Evolutionary conservation across 768 basidiomycete genomes (phyloP).

Genomic region (Coprinellus aureogranulatus): DNA sequence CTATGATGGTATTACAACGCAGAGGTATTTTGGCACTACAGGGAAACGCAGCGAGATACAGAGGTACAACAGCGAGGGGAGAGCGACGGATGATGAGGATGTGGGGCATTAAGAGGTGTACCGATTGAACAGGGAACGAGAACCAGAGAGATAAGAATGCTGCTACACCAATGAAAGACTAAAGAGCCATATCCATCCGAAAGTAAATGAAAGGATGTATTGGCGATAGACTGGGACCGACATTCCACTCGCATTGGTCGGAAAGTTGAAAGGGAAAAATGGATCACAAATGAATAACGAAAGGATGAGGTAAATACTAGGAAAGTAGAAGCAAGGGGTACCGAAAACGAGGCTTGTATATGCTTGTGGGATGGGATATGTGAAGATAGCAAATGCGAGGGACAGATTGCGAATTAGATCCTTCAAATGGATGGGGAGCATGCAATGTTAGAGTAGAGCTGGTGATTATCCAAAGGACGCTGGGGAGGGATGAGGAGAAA

Average conservation of each 20-base stretch:
- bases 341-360: slow-evolving; percentile 6
- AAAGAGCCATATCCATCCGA: too few relatives aligned
- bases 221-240: too few relatives aligned
- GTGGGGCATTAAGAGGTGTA: too few relatives aligned
- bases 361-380: slow-evolving; percentile 1
- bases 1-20: neutral
- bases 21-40: neutral
- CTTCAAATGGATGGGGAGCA: slow-evolving; percentile 9
- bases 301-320: slow-evolving; percentile 4
- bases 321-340: slow-evolving; percentile 13
- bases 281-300: neutral
- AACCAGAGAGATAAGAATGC: too few relatives aligned
- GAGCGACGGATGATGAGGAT: neutral
- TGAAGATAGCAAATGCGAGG: slow-evolving; percentile 9
- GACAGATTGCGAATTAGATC: slow-evolving; percentile 3
- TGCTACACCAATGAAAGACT: too few relatives aligned
- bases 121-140: too few relatives aligned
- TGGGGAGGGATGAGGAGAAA: too few relatives aligned
- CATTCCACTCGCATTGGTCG: too few relatives aligned
- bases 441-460: neutral
- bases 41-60: neutral
- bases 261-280: too few relatives aligned
- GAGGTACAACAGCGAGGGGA: neutral
- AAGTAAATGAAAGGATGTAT: too few relatives aligned
- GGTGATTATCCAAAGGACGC: neutral